These are phyloP conservation scores for Neurospora pannonica DNA, from an alignment of 495 filamentous ascomycete species.

Conservation along the genomic window DNA sequence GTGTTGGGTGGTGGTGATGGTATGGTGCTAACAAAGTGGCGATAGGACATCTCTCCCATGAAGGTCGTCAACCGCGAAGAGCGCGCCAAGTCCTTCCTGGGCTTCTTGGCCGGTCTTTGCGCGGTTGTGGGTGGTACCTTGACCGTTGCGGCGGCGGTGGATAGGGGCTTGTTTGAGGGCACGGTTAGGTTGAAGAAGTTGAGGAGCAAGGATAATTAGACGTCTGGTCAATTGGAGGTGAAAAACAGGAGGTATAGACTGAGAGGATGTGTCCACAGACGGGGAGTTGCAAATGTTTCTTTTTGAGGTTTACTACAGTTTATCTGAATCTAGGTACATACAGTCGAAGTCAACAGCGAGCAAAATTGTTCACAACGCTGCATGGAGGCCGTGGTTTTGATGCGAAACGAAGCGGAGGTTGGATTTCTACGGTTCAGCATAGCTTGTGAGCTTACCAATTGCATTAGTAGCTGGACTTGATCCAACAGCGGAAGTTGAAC, in stretches of 20 bases:
- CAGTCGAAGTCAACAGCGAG: background rate
- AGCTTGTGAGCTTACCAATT: background rate
- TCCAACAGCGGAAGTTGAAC: background rate
- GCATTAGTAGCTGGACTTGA: background rate
- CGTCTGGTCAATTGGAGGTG: background rate
- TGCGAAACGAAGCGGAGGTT: no score
- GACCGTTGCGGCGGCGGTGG: slow-evolving; percentile 89
- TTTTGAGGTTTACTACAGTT: background rate
- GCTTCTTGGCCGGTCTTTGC: slow-evolving; percentile 88
- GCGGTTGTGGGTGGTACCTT: slow-evolving; percentile 91
- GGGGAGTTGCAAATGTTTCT: background rate
- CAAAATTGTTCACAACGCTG: background rate
- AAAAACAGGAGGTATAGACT: background rate
- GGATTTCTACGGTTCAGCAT: background rate
- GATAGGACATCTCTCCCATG: slow-evolving; percentile 95
- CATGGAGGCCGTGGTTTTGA: no score
- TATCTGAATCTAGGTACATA: background rate
- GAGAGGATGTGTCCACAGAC: background rate
- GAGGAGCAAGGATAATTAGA: slow-evolving; percentile 47
- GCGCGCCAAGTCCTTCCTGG: slow-evolving; percentile 73
- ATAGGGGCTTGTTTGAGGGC: slow-evolving; percentile 88
- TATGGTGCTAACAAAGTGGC: slow-evolving; percentile 3
- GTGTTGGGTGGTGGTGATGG: background rate
- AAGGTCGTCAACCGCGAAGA: slow-evolving; percentile 97
- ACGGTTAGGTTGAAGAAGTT: slow-evolving; percentile 75